Evolutionary conservation across 371 early-diverging fungal species (phyloP), one percentile per base, ranked within the genome.

Genomic region (Actinomortierella wolfii): DNA sequence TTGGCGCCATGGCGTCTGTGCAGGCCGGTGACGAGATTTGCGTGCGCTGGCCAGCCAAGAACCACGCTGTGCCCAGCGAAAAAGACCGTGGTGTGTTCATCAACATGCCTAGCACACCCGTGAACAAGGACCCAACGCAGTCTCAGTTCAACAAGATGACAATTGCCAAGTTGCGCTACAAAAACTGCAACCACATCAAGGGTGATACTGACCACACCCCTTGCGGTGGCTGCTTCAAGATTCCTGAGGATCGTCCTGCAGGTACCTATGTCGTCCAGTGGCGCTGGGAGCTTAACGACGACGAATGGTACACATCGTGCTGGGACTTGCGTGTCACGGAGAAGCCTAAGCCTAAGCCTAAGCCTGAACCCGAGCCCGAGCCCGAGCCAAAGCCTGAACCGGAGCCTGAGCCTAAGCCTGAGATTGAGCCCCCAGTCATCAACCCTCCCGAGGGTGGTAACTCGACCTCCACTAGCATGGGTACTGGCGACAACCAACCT

Each of bases 1-100:
- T 14, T 11, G 63, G 68, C 3, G 2, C 21, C 29, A 68, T 68
- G 68, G 59, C 68, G n/a, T 2, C 81, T 24, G 79, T 79, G 78
- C 79, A 75, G 17, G 80, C 82, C 56, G 85, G 85, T 45, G 73
- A 80, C 15, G 65, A 64, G 43, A 83, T 78, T 58, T 85, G 85
- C 26, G 78, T 85, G 68, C 85, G 83, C 24, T 83, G 83, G 59
- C 82, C 81, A 3, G 83, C 85, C 52, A 68, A 68, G 63, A 68
- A 68, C 63, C 68, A 68, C 48, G 68, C 68, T 18, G 55, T 51
- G 34, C n/a, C 18, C 26, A n/a, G 24, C 23, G 62, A 62, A 51
- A 23, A 18, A 21, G 53, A 56, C 26, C 41, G 34, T 17, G 48
- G 28, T 17, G 68, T 68, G 14, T 43, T 47, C 50, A 68, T 68